Conservation (phyloP, 2,329 filamentous ascomycete species). For the Cordyceps tenuipes region DNA sequence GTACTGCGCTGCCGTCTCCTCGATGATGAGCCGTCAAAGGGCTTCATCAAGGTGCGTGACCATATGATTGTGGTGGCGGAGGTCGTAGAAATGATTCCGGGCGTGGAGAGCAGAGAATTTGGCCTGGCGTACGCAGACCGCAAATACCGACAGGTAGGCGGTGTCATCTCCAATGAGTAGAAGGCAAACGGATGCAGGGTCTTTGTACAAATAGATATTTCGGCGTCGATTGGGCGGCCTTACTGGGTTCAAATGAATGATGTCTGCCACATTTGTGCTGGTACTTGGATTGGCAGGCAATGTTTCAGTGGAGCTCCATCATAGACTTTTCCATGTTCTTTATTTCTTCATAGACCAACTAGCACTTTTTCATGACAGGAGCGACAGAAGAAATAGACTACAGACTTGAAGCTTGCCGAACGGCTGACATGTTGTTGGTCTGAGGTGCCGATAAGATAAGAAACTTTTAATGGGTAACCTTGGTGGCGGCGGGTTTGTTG, state of each 20-base stretch:
- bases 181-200: not conserved
- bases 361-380: too few relatives aligned
- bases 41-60: slow-evolving; percentile 40
- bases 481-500: slow-evolving; percentile 1
- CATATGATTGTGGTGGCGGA: slow-evolving; percentile 46
- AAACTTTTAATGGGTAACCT: slow-evolving; percentile 1
- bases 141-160: slow-evolving; percentile 36
- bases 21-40: slow-evolving; percentile 28
- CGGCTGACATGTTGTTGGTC: not conserved
- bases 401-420: not conserved
- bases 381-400: too few relatives aligned
- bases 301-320: not conserved
- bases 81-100: slow-evolving; percentile 37
- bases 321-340: too few relatives aligned
- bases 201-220: not conserved
- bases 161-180: slow-evolving; percentile 20
- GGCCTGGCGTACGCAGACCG: slow-evolving; percentile 43
- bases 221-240: not conserved
- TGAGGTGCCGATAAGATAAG: not conserved
- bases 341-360: too few relatives aligned
- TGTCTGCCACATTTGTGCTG: not conserved
- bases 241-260: not conserved
- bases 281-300: not conserved
- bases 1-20: slow-evolving; percentile 37
- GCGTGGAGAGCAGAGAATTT: slow-evolving; percentile 27